Evolutionary conservation across 768 basidiomycete genomes (phyloP).

Genomic region (Serendipita vermifera): DNA sequence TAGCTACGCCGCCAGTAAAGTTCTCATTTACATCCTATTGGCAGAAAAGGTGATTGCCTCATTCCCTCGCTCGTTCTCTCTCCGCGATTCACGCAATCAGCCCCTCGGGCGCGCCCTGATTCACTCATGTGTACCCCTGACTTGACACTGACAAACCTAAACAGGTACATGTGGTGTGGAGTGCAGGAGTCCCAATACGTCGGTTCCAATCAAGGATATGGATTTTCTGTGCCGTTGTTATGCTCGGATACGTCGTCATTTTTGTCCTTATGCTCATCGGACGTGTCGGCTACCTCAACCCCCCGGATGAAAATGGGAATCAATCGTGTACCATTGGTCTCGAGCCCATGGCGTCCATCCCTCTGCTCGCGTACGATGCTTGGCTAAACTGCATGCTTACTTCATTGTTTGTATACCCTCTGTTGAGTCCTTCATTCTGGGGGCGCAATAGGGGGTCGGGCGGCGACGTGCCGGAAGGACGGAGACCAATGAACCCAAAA

Average conservation of each 20-base stretch:
- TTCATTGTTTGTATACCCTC: slow-evolving; percentile 34
- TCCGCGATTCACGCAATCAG: background rate
- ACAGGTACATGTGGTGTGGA: slow-evolving; percentile 7
- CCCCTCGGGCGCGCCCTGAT: background rate
- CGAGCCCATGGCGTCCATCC: slow-evolving; percentile 31
- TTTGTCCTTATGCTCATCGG: slow-evolving; percentile 10
- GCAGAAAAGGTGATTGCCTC: slow-evolving; percentile 13
- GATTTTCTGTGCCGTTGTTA: slow-evolving; percentile 9
- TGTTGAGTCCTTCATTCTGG: too few species aligned
- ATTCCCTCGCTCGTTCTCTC: background rate
- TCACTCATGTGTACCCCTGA: background rate
- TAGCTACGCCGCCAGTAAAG: slow-evolving; percentile 12
- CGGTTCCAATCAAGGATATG: slow-evolving; percentile 8
- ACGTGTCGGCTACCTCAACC: too few species aligned
- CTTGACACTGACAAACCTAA: background rate
- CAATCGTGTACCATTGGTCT: slow-evolving; percentile 40
- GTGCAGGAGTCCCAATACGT: background rate
- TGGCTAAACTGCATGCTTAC: slow-evolving; percentile 22
- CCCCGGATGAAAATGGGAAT: too few species aligned
- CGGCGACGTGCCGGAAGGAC: too few species aligned
- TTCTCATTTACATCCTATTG: slow-evolving; percentile 15
- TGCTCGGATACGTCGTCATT: background rate
- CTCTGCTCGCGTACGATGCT: slow-evolving; percentile 37
- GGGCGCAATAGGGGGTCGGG: too few species aligned
- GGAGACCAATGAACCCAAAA: background rate